Evolutionary conservation across 2,329 filamentous ascomycete species (phyloP), one percentile per base, ranked within the genome.

Genomic region (Aspergillus fructus): DNA sequence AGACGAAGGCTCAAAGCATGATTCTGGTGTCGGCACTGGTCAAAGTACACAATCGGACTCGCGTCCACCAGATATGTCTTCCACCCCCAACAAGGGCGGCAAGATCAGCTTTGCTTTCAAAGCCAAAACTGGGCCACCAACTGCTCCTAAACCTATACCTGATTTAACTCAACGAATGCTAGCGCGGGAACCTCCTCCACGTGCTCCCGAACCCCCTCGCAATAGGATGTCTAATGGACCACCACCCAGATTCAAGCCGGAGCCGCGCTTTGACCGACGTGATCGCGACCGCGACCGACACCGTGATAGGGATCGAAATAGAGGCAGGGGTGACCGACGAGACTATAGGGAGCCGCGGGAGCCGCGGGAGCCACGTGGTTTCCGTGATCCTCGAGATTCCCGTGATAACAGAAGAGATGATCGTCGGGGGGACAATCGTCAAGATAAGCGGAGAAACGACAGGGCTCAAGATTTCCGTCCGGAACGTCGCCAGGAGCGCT

Each of bases 91-190:
- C 69, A 78, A 79, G 58, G 78, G 78, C 3, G 85, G 86, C 45
- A 94, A 93, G 75, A 96, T 97, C 68, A 96, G 91, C 71, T 97
- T 97, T 72, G 91, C 92, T 1, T 91, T 97, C 74, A 97, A 97
- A 71, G 84, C 87, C 56, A 93, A 89, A 69, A 84, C 86, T 21
- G 80, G 82, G 3, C 80, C 87, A 19, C 76, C 78, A 24, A 78
- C 82, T 60, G 78, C 80, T 56, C 76, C 78, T 47, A 82, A 81
- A 60, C 74, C 78, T 27, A 81, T 83, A 42, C 69, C 78, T 41
- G 81, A 82, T 58, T 64, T 83, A 52, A 75, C 77, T 13, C 75
- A 72, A 65, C 77, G 73, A 64, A 79, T 77, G 79, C 78, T 74
- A 53, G 62, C 68, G 42, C 68, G 71, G 65, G 80, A 72, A 65